These are phyloP conservation scores for Ophiosphaerella narmari DNA, from an alignment of 2,329 filamentous ascomycete genomes.

Conservation along the genomic window DNA sequence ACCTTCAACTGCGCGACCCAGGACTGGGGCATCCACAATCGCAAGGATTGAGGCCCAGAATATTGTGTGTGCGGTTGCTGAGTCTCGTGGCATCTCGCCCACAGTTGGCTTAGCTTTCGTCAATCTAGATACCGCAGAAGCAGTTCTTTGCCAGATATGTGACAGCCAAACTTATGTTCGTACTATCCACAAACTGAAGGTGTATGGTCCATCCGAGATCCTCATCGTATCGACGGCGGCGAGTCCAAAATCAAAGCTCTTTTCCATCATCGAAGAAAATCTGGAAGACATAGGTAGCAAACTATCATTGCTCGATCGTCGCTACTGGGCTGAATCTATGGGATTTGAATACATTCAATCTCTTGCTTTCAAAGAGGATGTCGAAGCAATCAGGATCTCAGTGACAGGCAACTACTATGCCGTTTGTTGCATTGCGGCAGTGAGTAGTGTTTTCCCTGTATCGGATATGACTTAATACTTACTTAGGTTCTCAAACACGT, in stretches of 20 bases:
- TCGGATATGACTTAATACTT: slow-evolving; percentile 2
- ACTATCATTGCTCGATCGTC: slow-evolving; percentile 71
- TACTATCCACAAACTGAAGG: slow-evolving; percentile 82
- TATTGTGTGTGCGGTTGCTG: slow-evolving; percentile 85
- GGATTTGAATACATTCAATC: slow-evolving; percentile 79
- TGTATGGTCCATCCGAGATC: slow-evolving; percentile 79
- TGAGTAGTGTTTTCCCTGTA: slow-evolving; percentile 61
- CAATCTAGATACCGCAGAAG: slow-evolving; percentile 83
- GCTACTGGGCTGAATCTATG: slow-evolving; percentile 79
- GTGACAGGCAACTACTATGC: slow-evolving; percentile 85
- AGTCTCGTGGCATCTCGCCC: slow-evolving; percentile 84
- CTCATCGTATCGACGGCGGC: slow-evolving; percentile 76
- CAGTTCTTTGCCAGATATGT: slow-evolving; percentile 84
- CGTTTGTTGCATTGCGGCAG: slow-evolving; percentile 82
- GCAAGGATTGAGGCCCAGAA: slow-evolving; percentile 65
- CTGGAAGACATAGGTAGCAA: slow-evolving; percentile 62
- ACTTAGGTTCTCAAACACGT: slow-evolving; percentile 78
- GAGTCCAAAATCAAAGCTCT: slow-evolving; percentile 73
- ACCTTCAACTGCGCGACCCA: slow-evolving; percentile 54
- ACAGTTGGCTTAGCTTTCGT: slow-evolving; percentile 85
- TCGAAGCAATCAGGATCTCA: slow-evolving; percentile 79
- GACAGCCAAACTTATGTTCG: slow-evolving; percentile 91
- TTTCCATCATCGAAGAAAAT: slow-evolving; percentile 74
- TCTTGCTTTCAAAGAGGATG: slow-evolving; percentile 78
- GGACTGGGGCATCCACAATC: slow-evolving; percentile 62